Conservation (phyloP, 2,329 filamentous ascomycete genomes). For the Diaporthe citrichinensis region DNA sequence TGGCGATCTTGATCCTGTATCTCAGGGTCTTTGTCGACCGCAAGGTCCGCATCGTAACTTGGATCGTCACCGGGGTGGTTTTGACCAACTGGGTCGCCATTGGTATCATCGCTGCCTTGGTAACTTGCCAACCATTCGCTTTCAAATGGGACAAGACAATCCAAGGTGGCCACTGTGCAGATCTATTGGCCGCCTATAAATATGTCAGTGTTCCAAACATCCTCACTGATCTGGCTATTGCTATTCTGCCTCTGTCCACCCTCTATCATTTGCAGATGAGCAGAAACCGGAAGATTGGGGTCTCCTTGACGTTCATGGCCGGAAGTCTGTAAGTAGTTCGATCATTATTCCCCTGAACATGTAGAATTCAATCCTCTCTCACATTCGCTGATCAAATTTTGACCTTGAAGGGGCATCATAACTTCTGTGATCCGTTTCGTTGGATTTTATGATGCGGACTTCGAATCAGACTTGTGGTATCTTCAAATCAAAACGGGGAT, state of each 20-base stretch:
- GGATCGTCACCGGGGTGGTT: neutral
- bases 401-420: neutral
- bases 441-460: neutral
- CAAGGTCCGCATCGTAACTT: neutral
- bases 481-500: neutral
- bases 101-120: neutral
- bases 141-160: constrained; percentile 11
- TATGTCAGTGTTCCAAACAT: neutral
- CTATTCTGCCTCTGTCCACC: neutral
- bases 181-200: neutral
- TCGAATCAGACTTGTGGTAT: neutral
- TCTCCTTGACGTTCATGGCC: neutral
- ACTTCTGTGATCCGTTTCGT: neutral
- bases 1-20: neutral
- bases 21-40: neutral
- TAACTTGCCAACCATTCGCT: neutral
- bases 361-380: neutral
- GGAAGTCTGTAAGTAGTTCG: neutral
- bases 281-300: neutral
- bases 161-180: neutral
- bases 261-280: neutral
- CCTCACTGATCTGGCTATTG: neutral
- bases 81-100: neutral
- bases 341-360: neutral
- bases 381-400: neutral